Base-by-base conservation (phyloP, 2,329 filamentous ascomycete species). In the Hymenoscyphus occultus region DNA sequence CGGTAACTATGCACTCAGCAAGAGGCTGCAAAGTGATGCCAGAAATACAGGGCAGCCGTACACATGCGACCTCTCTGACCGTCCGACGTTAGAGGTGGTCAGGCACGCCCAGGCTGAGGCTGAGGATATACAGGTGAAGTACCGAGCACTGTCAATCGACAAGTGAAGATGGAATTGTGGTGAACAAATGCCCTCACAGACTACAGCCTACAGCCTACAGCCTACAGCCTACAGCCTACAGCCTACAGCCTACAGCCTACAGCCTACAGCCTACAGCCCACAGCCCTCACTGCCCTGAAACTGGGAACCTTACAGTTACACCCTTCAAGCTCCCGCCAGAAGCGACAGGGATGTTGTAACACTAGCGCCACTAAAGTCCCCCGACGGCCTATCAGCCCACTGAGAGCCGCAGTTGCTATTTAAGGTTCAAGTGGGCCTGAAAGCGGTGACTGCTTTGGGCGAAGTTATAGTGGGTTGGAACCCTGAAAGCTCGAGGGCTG, bases 21-120 rank as follows among this genome's bases (percentile, higher is more conserved):
- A 54, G 56, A 57, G 64, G 62, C 51, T 70, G 70, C 63, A 70
- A 68, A 51, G 57, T 57, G 64, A 64, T 66, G 69, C 67, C 65
- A 68, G 42, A 67, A 65, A 22, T 63, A 63, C 59, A 56, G 65
- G 60, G 39, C 62, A 67, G 63, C 61, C 59, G 57, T 58, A 62
- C 60, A 60, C 62, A 66, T 65, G 67, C 63, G 64, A 35, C 32
- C 32, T 35, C 32, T 5, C 32, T 9, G 7, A 9, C 32, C 5
- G 54, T 63, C 31, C 28, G 54, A 39, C 2, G 12, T 39, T 61
- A 61, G 5, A 39, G 13, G 45, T 5, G n/a, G 19, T 31, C 10
- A 56, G 42, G 42, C 66, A 67, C 69, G 61, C 58, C 63, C 54
- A 19, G 10, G 59, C 32, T 60, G 62, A 67, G 48, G 65, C 22